Conservation (phyloP, 2,329 filamentous ascomycete species). For the Epichloe scottii region DNA sequence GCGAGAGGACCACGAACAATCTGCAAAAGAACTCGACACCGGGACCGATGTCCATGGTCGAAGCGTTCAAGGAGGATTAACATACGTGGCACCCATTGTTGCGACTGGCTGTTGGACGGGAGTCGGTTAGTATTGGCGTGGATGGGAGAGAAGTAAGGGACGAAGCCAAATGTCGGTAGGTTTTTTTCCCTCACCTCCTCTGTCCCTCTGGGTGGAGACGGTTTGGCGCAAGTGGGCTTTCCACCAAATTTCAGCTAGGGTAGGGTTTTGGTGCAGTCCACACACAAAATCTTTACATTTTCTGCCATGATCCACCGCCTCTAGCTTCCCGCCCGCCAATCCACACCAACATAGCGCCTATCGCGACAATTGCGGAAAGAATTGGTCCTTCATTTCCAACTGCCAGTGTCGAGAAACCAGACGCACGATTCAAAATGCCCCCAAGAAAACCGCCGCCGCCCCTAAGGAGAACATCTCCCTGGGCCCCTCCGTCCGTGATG, state of each 20-base stretch:
- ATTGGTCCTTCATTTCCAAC: slow-evolving; percentile 19
- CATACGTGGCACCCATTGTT: slow-evolving; percentile 43
- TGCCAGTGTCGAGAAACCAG: slow-evolving; percentile 23
- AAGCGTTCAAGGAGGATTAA: slow-evolving; percentile 26
- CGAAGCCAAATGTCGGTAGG: not conserved
- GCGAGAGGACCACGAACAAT: slow-evolving; percentile 78
- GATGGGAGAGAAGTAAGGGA: slow-evolving; percentile 6
- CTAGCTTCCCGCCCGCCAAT: slow-evolving; percentile 10
- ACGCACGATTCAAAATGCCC: slow-evolving; percentile 60
- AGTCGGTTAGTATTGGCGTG: slow-evolving; percentile 27
- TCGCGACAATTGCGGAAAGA: slow-evolving; percentile 15
- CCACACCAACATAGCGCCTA: slow-evolving; percentile 14
- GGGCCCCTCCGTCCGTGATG: slow-evolving; percentile 92
- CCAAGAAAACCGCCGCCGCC: slow-evolving; percentile 76
- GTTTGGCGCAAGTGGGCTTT: not conserved
- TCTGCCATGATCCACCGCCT: slow-evolving; percentile 28
- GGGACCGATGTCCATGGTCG: slow-evolving; percentile 25
- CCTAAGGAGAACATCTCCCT: slow-evolving; percentile 97
- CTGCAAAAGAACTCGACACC: slow-evolving; percentile 43
- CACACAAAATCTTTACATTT: slow-evolving; percentile 14
- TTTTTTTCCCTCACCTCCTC: slow-evolving; percentile 7
- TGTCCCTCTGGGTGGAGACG: slow-evolving; percentile 2
- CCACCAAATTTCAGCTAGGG: slow-evolving; percentile 14
- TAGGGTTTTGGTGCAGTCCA: slow-evolving; percentile 20
- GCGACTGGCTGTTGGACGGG: slow-evolving; percentile 24